Evolutionary conservation across 1,284 basidiomycete genomes (phyloP), one percentile per base, ranked within the genome.

Genomic region (Ganoderma sinense): DNA sequence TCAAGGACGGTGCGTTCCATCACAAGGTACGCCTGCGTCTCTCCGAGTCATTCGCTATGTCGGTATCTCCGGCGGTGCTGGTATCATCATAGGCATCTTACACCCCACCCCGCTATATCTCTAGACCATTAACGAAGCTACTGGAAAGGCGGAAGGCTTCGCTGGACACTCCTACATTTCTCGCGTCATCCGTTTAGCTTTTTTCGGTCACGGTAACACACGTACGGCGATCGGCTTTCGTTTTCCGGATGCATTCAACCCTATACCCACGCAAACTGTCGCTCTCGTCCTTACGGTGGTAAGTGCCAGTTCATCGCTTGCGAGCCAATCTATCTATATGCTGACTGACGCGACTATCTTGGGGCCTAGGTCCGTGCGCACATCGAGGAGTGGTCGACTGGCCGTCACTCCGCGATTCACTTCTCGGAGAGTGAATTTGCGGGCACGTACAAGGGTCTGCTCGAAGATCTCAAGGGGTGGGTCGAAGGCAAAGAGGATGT

Each of bases 261-360:
- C 58, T 0, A 68, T 68, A 31, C 63, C 67, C 0, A 14, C 39
- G 6, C 18, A 31, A 1, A n/a, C 62, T 5, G 60, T 64, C 26
- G 63, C 62, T 0, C 64, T 68, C 16, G 11, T 68, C 13, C 39
- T 61, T 10, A 68, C 67, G 18, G 56, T 68, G 2, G 63, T 68
- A 64, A 7, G 67, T 64, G 2, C 4, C 18, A 14, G 10, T 2
- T 58, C 43, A 5, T 58, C 14, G 5, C 10, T 16, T 29, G 43
- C 16, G 3, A 26, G 31, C 39, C 11, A 39, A 39, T 39, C 4
- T 39, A 6, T 11, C 11, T 39, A 39, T 23, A 33, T 23, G 51
- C 26, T 29, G 2, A 6, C n/a, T 14, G n/a, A n/a, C n/a, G n/a
- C n/a, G n/a, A n/a, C n/a, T 31, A 53, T 31, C 36, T 14, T 36